Base-by-base conservation (phyloP, 2,329 filamentous ascomycete species). In the Trichoderma endophyticum region DNA sequence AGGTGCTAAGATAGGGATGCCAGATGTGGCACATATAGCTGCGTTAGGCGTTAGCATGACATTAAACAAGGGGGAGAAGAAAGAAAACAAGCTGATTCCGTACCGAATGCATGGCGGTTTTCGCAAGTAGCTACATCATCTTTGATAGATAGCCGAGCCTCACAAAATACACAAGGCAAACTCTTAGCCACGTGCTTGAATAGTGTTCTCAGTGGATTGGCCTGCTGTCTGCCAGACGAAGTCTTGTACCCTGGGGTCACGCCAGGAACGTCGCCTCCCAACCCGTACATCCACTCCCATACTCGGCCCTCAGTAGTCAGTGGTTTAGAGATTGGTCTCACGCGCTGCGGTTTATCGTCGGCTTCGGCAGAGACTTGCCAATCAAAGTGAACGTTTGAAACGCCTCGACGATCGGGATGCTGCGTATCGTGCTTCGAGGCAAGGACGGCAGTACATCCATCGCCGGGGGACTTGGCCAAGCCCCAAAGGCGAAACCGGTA, bases 281-380 rank as follows among this genome's bases (percentile, higher is more conserved):
- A 80, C 21, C 86, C 87, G 75, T 90, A 89, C 84, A 89, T 87
- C 83, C 86, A 88, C 73, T 89, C 85, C 84, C 87, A 89, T 59
- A 86, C 81, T 48, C 81, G 80, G 0, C 84, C 88, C 77, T 90
- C 88, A 2, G 87, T 88, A n/a, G 86, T 86, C 24, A 87, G 78
- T 2, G 74, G 76, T 66, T 72, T 75, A 30, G 70, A 69, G 51
- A 60, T 21, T 18, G 36, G 18, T 48, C 26, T 43, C 18, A 51
- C 18, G 8, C 70, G 63, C 0, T 32, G 34, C 0, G 71, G 70
- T 32, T 62, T 61, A 11, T 62, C 66, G 6, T 75, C 71, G 6
- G 64, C 63, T 34, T 65, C 69, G 1, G 71, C 74, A 18, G 74
- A 73, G 24, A 76, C 73, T 43, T 74, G 76, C 76, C 77, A 81